Evolutionary conservation across 1,139 yeast genomes (phyloP).

Genomic region (Pneumocystis carinii): DNA sequence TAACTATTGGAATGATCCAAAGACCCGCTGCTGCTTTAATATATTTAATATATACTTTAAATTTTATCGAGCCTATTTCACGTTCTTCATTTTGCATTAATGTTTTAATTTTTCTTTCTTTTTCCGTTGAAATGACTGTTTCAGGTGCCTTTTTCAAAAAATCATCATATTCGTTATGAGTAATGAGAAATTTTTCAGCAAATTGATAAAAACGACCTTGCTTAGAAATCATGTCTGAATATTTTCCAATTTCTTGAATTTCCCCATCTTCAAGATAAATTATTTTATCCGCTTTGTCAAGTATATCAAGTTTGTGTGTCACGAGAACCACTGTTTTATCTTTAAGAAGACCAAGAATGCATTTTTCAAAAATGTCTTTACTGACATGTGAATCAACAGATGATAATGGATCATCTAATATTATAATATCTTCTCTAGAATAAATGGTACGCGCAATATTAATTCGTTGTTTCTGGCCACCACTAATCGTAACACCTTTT

Average conservation of each 20-base stretch:
- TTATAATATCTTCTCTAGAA: slow-evolving; percentile 80
- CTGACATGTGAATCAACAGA: slow-evolving; percentile 96
- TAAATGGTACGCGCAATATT: slow-evolving; percentile 91
- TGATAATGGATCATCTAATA: slow-evolving; percentile 83
- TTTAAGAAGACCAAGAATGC: slow-evolving; percentile 50
- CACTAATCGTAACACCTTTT: slow-evolving; percentile 88
- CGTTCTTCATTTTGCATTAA: slow-evolving; percentile 63
- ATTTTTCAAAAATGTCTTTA: slow-evolving; percentile 55
- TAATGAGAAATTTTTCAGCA: slow-evolving; percentile 43
- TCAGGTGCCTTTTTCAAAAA: slow-evolving; percentile 27
- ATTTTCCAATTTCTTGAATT: slow-evolving; percentile 64
- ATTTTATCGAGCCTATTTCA: slow-evolving; percentile 62
- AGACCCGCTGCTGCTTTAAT: slow-evolving; percentile 72
- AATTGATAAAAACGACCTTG: slow-evolving; percentile 42
- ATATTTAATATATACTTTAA: slow-evolving; percentile 71
- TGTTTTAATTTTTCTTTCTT: not conserved
- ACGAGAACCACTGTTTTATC: slow-evolving; percentile 65
- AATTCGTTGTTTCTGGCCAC: slow-evolving; percentile 93
- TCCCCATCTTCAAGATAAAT: slow-evolving; percentile 63
- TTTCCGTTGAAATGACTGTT: slow-evolving; percentile 9
- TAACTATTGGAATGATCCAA: slow-evolving; percentile 31
- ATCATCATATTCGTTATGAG: slow-evolving; percentile 15
- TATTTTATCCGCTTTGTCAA: slow-evolving; percentile 61
- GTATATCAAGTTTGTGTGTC: slow-evolving; percentile 75
- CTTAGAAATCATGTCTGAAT: slow-evolving; percentile 40